Evolutionary conservation across 2,329 filamentous ascomycete genomes (phyloP).

Genomic region (Hypomyces rosellus): DNA sequence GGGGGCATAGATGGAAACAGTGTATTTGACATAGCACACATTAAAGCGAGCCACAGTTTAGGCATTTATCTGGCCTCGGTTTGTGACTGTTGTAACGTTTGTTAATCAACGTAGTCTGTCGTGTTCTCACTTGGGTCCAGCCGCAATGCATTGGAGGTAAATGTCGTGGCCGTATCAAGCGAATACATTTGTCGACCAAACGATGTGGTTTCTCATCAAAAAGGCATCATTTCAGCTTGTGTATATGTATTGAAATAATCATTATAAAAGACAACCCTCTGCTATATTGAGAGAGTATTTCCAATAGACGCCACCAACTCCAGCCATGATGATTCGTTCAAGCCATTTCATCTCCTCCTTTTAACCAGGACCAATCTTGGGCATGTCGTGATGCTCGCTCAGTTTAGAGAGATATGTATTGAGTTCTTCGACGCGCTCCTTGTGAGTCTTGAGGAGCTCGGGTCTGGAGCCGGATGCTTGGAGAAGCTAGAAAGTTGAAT

Average conservation of each 20-base stretch:
- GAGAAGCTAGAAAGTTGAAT: constrained; percentile 54
- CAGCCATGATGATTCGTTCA: too few species aligned
- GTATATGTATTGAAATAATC: background rate
- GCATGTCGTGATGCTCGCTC: constrained; percentile 98
- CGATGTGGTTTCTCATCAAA: too few species aligned
- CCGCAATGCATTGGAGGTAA: too few species aligned
- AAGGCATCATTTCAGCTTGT: too few species aligned
- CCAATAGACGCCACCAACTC: background rate
- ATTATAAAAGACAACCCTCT: background rate
- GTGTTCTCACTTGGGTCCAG: too few species aligned
- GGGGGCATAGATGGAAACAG: constrained; percentile 5
- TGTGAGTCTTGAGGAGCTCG: constrained; percentile 92
- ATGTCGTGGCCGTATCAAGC: too few species aligned
- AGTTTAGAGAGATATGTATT: constrained; percentile 88
- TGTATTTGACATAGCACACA: constrained; percentile 10
- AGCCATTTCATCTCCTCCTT: background rate
- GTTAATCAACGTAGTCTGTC: too few species aligned
- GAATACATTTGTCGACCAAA: too few species aligned
- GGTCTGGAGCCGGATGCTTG: constrained; percentile 51
- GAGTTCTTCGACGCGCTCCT: constrained; percentile 90
- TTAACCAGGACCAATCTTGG: constrained; percentile 57
- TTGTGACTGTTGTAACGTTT: too few species aligned
- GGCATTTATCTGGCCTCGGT: too few species aligned
- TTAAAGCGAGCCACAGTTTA: too few species aligned
- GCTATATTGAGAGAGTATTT: constrained; percentile 16